Conservation (phyloP, 164 flowering plant genomes). For the Protea cynaroides region DNA sequence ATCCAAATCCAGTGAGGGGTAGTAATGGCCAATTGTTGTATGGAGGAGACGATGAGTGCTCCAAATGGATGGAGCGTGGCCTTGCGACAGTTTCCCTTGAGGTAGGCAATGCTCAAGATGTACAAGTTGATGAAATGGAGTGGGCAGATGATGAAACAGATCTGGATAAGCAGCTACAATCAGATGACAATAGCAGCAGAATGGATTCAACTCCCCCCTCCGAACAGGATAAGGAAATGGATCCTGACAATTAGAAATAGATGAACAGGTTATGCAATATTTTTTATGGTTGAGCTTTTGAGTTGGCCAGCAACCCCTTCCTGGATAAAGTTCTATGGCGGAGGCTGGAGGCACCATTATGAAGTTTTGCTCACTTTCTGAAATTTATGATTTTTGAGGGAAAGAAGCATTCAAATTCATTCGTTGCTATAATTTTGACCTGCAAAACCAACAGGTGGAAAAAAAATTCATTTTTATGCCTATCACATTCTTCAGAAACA, state of each 20-base stretch:
- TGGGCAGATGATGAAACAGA: slow-evolving; percentile 45
- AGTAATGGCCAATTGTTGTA: slow-evolving; percentile 33
- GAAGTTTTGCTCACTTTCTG: background rate
- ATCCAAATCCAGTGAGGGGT: slow-evolving; percentile 21
- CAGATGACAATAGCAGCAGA: slow-evolving; percentile 24
- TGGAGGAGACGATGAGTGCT: slow-evolving; percentile 81
- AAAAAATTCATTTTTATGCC: no score
- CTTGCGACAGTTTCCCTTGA: slow-evolving; percentile 19
- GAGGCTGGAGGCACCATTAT: background rate
- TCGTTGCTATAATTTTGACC: no score
- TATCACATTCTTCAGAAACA: background rate
- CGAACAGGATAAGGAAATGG: slow-evolving; percentile 85
- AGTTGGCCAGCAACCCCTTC: slow-evolving; percentile 1
- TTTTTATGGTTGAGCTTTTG: background rate
- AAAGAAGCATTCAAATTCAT: slow-evolving; percentile 2
- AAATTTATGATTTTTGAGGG: slow-evolving; percentile 2
- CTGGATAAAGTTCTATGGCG: background rate
- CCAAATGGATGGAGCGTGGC: slow-evolving; percentile 65
- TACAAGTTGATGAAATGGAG: slow-evolving; percentile 35
- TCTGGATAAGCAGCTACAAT: slow-evolving; percentile 28
- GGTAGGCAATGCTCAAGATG: slow-evolving; percentile 20
- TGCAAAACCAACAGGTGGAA: no score
- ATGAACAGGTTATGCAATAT: slow-evolving; percentile 1
- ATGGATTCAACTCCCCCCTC: slow-evolving; percentile 15
- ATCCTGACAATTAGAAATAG: slow-evolving; percentile 57